Percentiles rank a stretch among this genome's conserved stretches.
phyloP scores from a whole-genome alignment of 768 basidiomycete species.

The Russula compacta region DNA sequence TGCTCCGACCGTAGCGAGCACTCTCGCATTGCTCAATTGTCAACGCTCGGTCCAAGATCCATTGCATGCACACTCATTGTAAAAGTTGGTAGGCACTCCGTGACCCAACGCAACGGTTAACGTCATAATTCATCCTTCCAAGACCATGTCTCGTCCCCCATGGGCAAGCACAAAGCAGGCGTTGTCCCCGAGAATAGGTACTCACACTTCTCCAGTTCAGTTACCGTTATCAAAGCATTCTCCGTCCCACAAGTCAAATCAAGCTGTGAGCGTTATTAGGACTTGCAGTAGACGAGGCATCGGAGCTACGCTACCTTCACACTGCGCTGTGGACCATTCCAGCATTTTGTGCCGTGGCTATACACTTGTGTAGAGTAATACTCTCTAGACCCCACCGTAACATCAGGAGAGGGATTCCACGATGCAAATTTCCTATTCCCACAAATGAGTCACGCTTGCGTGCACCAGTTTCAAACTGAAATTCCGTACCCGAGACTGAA shows the following conservation, averaged over 20 bases:
- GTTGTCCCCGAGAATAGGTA: slow-evolving; percentile 81
- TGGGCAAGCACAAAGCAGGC: slow-evolving; percentile 71
- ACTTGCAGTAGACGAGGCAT: background rate
- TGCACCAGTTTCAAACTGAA: background rate
- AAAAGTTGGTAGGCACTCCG: background rate
- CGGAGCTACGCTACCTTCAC: slow-evolving; percentile 46
- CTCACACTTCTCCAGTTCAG: slow-evolving; percentile 94
- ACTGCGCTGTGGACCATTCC: slow-evolving; percentile 91
- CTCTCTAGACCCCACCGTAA: slow-evolving; percentile 49
- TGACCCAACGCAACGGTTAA: background rate
- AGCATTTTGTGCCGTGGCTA: slow-evolving; percentile 78
- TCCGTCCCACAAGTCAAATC: slow-evolving; percentile 78
- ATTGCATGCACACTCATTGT: background rate
- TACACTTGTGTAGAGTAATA: slow-evolving; percentile 83
- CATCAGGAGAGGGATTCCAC: slow-evolving; percentile 63
- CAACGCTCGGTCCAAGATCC: background rate
- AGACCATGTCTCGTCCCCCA: slow-evolving; percentile 32
- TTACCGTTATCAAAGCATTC: slow-evolving; percentile 67
- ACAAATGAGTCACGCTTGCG: background rate
- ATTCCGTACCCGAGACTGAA: slow-evolving; percentile 74
- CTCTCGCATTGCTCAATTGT: background rate
- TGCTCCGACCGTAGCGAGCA: background rate
- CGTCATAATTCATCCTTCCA: slow-evolving; percentile 28
- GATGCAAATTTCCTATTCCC: slow-evolving; percentile 55
- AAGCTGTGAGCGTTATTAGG: slow-evolving; percentile 40